Percentiles rank a stretch among this genome's conserved stretches.
phyloP scores from a whole-genome alignment of 805 yeast species.

The Ogataea sp. region DNA sequence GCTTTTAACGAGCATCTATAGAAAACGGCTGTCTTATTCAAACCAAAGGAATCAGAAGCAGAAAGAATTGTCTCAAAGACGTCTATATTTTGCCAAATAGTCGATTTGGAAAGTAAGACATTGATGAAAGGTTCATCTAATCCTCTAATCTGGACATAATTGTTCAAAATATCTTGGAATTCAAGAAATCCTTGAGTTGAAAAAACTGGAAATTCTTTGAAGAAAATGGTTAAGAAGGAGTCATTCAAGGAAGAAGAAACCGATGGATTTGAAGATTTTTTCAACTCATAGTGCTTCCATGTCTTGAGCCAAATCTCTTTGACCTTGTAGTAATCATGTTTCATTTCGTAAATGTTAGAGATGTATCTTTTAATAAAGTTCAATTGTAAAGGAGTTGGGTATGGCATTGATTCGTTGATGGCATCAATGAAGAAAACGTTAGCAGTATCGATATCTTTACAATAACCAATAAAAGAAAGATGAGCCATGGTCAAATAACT shows the following conservation, averaged over 20 bases:
- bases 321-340: conserved; percentile 49
- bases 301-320: conserved; percentile 55
- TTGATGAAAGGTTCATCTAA: conserved; percentile 82
- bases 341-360: conserved; percentile 47
- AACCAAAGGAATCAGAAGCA: conserved; percentile 50
- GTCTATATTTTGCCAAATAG: conserved; percentile 54
- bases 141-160: conserved; percentile 47
- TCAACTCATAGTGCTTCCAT: conserved; percentile 42
- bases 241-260: conserved; percentile 67
- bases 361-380: conserved; percentile 61
- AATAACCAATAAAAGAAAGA: conserved; percentile 67
- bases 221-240: conserved; percentile 61
- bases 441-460: conserved; percentile 63
- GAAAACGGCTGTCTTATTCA: conserved; percentile 59
- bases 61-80: conserved; percentile 59
- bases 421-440: conserved; percentile 70
- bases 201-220: conserved; percentile 45
- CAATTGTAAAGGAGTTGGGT: conserved; percentile 60
- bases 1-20: conserved; percentile 68
- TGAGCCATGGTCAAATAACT: conserved; percentile 66
- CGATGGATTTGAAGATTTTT: conserved; percentile 47
- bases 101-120: conserved; percentile 57
- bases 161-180: conserved; percentile 47
- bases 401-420: conserved; percentile 58
- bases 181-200: conserved; percentile 44